Evolutionary conservation across 2,329 filamentous ascomycete genomes (phyloP).

Genomic region (Leptographium procerum): DNA sequence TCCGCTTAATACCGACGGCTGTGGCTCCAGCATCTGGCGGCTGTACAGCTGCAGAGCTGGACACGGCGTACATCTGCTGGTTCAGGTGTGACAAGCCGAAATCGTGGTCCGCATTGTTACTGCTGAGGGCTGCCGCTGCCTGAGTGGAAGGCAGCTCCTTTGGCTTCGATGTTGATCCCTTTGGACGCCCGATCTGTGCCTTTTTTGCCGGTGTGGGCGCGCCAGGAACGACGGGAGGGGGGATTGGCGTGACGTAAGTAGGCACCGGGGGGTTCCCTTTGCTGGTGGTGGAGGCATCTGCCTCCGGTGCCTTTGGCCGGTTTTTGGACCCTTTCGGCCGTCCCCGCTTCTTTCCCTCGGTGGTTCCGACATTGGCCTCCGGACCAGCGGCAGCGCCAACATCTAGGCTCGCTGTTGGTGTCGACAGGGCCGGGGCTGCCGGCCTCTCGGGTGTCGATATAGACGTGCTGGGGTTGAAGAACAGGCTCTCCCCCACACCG

Average conservation of each 20-base stretch:
- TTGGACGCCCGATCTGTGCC: constrained; percentile 26
- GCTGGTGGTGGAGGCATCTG: not conserved
- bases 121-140: not conserved
- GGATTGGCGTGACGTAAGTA: constrained; percentile 9
- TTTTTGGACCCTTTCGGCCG: constrained; percentile 44
- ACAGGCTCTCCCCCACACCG: constrained; percentile 12
- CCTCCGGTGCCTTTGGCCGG: constrained; percentile 17
- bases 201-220: constrained; percentile 10
- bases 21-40: not conserved
- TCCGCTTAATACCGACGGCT: constrained; percentile 18
- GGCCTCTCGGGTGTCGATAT: not conserved
- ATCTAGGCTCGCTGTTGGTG: not conserved
- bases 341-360: constrained; percentile 27
- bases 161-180: constrained; percentile 17
- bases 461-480: constrained; percentile 1
- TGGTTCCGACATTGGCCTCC: not conserved
- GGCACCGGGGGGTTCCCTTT: not conserved
- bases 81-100: not conserved
- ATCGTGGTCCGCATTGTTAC: constrained; percentile 16
- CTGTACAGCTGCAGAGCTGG: not conserved
- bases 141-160: constrained; percentile 19
- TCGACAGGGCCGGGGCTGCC: not conserved
- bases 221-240: constrained; percentile 13
- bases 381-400: not conserved
- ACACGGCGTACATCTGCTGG: not conserved